phyloP scores from a whole-genome alignment of 164 flowering plant species.

The Umbilicus rupestris region DNA sequence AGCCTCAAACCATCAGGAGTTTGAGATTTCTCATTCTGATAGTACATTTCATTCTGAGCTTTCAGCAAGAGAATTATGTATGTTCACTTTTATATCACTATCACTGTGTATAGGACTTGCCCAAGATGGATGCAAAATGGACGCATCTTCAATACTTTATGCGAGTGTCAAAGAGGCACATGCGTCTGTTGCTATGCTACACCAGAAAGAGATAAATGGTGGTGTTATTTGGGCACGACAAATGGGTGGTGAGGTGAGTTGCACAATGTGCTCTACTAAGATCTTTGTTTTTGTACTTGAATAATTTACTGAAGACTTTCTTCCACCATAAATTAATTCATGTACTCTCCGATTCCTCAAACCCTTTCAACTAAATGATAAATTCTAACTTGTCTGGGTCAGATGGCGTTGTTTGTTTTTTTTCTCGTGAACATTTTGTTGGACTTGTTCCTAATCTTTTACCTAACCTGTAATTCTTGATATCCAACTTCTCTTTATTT shows the following conservation, averaged over 20 bases:
- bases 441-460: not conserved
- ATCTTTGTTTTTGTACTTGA: not conserved
- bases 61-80: not conserved
- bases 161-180: slow-evolving; percentile 71
- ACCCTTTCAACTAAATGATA: not conserved
- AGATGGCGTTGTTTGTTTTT: not conserved
- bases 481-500: not conserved
- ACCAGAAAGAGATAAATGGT: slow-evolving; percentile 69
- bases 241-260: slow-evolving; percentile 88
- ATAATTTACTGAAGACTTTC: not conserved
- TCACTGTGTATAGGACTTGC: slow-evolving; percentile 47
- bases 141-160: slow-evolving; percentile 74
- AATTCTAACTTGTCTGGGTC: not conserved
- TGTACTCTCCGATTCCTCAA: not conserved
- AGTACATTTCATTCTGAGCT: not conserved
- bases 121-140: slow-evolving; percentile 80
- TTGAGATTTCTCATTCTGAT: not conserved
- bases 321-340: not conserved
- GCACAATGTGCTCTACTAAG: not conserved
- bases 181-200: slow-evolving; percentile 60
- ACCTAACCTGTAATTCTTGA: not conserved
- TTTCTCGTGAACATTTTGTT: not conserved
- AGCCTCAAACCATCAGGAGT: not conserved
- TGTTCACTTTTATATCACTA: not conserved
- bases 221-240: slow-evolving; percentile 89